A percentile compares a stretch with the other conserved stretches of the same genome.
These are phyloP conservation scores for Ogataea zsoltii DNA, from an alignment of 805 yeast genomes.

Conservation along the genomic window DNA sequence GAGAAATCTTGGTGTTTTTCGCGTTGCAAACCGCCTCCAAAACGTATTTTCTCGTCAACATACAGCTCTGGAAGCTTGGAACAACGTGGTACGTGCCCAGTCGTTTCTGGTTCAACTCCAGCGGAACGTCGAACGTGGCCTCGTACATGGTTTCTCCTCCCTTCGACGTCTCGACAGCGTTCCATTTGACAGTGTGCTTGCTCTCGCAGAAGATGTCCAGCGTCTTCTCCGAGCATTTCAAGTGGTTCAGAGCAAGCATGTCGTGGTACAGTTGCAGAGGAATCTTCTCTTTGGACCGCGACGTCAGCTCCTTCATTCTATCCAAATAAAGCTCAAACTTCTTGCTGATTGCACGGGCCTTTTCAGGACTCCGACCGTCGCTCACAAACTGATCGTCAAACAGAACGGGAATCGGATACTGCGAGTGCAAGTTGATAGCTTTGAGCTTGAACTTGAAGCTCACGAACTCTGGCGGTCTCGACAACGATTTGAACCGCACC, in stretches of 20 bases:
- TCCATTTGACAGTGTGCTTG: slow-evolving; percentile 10
- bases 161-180: not conserved
- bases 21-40: slow-evolving; percentile 4
- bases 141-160: slow-evolving; percentile 1
- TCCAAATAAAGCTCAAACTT: slow-evolving; percentile 8
- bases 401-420: slow-evolving; percentile 39
- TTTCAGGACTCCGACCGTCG: slow-evolving; percentile 23
- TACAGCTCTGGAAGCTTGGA: slow-evolving; percentile 65
- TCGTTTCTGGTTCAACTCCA: slow-evolving; percentile 3
- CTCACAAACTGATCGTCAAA: slow-evolving; percentile 31
- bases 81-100: slow-evolving; percentile 50
- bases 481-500: slow-evolving; percentile 6
- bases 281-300: slow-evolving; percentile 3
- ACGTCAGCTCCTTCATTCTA: slow-evolving; percentile 1
- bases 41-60: slow-evolving; percentile 58
- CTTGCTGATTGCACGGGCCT: not conserved
- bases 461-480: slow-evolving; percentile 13
- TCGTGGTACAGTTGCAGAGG: slow-evolving; percentile 24
- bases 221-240: slow-evolving; percentile 7
- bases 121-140: slow-evolving; percentile 11
- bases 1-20: not conserved
- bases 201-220: slow-evolving; percentile 14
- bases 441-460: slow-evolving; percentile 8
- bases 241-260: slow-evolving; percentile 29
- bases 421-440: slow-evolving; percentile 13